These are phyloP conservation scores for Aspergillus haitiensis DNA, from an alignment of 495 filamentous ascomycete species.

Conservation along the genomic window DNA sequence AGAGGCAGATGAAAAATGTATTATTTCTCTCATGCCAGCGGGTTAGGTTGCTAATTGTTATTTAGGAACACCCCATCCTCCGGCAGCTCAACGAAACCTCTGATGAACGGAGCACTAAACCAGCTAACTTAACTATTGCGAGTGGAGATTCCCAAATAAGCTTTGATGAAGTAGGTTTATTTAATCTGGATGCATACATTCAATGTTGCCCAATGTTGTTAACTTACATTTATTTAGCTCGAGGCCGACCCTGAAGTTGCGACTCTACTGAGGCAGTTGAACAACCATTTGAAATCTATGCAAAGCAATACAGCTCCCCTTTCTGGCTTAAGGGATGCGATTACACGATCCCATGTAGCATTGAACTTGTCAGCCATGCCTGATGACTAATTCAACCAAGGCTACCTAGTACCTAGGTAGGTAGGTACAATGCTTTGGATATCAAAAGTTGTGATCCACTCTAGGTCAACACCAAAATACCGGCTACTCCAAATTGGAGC, in stretches of 20 bases:
- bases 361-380: constrained; percentile 43
- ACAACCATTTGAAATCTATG: constrained; percentile 58
- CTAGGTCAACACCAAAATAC: too few species aligned
- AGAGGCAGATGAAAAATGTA: constrained; percentile 50
- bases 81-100: constrained; percentile 34
- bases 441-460: not conserved
- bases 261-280: constrained; percentile 46
- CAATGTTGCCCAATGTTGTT: constrained; percentile 16
- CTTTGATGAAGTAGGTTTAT: constrained; percentile 35
- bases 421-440: not conserved
- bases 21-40: constrained; percentile 1
- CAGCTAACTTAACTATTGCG: constrained; percentile 33
- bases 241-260: constrained; percentile 42
- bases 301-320: constrained; percentile 55
- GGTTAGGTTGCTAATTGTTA: constrained; percentile 11
- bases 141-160: constrained; percentile 22
- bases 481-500: too few species aligned
- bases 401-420: too few species aligned
- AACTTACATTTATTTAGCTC: constrained; percentile 29
- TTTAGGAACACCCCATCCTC: constrained; percentile 47
- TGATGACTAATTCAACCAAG: constrained; percentile 36
- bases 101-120: constrained; percentile 14
- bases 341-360: constrained; percentile 51
- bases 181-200: constrained; percentile 2
- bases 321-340: constrained; percentile 51